Evolutionary conservation across 176 grass and related monocot species (phyloP).

Genomic region (Eragrostis nindensis): DNA sequence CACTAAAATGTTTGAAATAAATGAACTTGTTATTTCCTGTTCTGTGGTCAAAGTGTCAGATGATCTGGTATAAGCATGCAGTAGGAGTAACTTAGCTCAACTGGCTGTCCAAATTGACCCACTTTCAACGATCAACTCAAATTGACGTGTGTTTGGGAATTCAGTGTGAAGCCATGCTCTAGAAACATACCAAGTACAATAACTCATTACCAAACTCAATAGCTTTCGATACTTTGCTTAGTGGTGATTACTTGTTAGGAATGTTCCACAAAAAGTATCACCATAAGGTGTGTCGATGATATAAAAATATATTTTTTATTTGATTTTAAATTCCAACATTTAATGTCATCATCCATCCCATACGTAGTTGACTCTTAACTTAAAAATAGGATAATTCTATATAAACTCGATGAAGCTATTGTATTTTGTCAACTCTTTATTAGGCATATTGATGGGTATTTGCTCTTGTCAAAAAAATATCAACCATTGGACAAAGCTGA

Average conservation of each 20-base stretch:
- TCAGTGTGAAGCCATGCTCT: conserved; percentile 14
- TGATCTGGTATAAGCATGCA: too few species aligned
- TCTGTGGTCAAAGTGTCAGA: too few species aligned
- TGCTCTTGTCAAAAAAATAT: too few species aligned
- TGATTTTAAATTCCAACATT: too few species aligned
- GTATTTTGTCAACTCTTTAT: too few species aligned
- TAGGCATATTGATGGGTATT: too few species aligned
- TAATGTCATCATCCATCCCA: too few species aligned
- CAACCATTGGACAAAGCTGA: background rate
- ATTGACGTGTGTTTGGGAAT: background rate
- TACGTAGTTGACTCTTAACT: too few species aligned
- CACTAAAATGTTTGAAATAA: background rate
- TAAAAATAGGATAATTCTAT: too few species aligned
- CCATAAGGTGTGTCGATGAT: background rate
- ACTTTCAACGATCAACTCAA: conserved; percentile 1
- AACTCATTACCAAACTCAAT: background rate
- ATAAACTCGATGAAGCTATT: too few species aligned
- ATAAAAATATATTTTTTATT: too few species aligned
- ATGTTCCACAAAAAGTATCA: background rate
- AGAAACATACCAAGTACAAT: background rate
- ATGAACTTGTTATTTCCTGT: background rate
- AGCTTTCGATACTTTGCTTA: background rate
- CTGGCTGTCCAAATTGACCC: background rate
- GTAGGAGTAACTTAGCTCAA: background rate
- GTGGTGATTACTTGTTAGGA: background rate